Evolutionary conservation across 208 protist genomes (phyloP).

Genomic region (Entamoeba dispar): DNA sequence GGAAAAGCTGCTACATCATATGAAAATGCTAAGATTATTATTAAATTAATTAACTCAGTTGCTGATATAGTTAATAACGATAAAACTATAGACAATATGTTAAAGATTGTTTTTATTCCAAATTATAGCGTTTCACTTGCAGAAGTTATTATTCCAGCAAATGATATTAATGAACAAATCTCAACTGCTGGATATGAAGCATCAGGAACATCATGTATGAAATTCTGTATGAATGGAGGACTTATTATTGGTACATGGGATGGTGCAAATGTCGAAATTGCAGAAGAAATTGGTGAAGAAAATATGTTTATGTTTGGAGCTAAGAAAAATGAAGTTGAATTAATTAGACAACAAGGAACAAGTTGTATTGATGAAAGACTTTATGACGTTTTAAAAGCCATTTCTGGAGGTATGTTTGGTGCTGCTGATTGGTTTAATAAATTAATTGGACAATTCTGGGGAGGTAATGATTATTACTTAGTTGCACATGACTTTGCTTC

Average conservation of each 20-base stretch:
- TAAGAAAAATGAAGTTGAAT: not conserved
- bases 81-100: not conserved
- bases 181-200: constrained; percentile 20
- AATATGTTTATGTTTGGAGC: constrained; percentile 20
- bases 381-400: not conserved
- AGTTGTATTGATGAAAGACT: not conserved
- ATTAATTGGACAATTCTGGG: not conserved
- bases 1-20: constrained; percentile 24
- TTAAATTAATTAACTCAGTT: constrained; percentile 23
- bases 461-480: constrained; percentile 35
- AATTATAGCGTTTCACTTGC: constrained; percentile 16
- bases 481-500: constrained; percentile 39
- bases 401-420: not conserved
- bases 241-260: constrained; percentile 16
- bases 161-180: constrained; percentile 23
- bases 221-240: constrained; percentile 20
- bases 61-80: constrained; percentile 20
- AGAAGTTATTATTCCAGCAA: constrained; percentile 18
- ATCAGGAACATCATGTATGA: constrained; percentile 15
- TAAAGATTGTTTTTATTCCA: constrained; percentile 22
- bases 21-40: constrained; percentile 17
- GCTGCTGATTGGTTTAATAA: not conserved
- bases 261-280: constrained; percentile 21
- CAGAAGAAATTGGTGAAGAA: constrained; percentile 15
- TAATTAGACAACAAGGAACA: not conserved